Evolutionary conservation across 768 basidiomycete genomes (phyloP).

Genomic region (Leccinum uliginosum): DNA sequence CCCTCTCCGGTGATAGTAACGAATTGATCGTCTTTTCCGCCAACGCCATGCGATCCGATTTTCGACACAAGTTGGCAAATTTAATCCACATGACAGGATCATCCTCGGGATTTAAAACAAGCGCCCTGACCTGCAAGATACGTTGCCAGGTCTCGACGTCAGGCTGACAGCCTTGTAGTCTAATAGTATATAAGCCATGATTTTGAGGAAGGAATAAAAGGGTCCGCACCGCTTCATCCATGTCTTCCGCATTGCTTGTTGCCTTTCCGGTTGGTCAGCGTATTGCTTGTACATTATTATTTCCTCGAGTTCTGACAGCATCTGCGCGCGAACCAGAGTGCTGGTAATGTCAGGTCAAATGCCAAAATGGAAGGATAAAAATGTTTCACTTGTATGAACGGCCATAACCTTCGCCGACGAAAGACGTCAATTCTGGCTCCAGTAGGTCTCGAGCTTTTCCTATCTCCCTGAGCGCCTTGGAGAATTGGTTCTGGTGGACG

Average conservation of each 20-base stretch:
- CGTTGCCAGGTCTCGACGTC: conserved; percentile 99
- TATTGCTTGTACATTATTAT: conserved; percentile 95
- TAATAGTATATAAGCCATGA: conserved; percentile 26
- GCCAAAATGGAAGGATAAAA: not conserved
- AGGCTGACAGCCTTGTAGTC: conserved; percentile 92
- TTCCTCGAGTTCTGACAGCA: conserved; percentile 97
- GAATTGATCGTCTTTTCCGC: conserved; percentile 98
- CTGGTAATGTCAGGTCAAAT: conserved; percentile 38
- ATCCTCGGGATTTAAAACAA: conserved; percentile 89
- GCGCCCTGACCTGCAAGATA: conserved; percentile 90
- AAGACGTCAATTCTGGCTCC: conserved; percentile 84
- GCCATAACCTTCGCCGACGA: conserved; percentile 96
- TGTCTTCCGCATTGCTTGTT: conserved; percentile 83
- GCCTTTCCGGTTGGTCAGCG: conserved; percentile 91
- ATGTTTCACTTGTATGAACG: conserved; percentile 87
- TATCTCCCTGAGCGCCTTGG: conserved; percentile 85
- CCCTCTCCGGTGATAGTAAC: conserved; percentile 70
- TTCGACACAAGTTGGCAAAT: conserved; percentile 95
- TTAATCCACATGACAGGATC: conserved; percentile 99
- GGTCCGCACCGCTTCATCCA: conserved; percentile 88
- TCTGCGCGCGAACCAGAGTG: conserved; percentile 95
- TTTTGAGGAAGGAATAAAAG: not conserved
- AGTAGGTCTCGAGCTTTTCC: conserved; percentile 88
- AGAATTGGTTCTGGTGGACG: conserved; percentile 95
- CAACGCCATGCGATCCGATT: conserved; percentile 88